Conservation (phyloP, 441 rosid species). For the Oxalis stricta region DNA sequence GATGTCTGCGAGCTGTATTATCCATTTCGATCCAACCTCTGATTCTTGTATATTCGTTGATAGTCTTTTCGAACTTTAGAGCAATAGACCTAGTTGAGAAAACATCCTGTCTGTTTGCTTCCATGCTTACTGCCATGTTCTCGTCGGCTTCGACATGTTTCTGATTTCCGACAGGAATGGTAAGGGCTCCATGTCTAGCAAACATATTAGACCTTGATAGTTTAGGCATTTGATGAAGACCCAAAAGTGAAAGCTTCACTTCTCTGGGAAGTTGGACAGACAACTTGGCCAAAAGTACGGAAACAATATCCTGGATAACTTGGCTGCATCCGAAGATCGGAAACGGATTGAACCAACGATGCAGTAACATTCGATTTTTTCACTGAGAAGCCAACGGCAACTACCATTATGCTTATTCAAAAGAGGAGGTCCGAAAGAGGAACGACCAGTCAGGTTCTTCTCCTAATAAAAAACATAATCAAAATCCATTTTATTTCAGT, state of each 20-base stretch:
- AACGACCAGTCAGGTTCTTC: slow-evolving; percentile 44
- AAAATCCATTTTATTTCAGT: not conserved
- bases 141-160: slow-evolving; percentile 14
- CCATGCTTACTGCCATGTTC: slow-evolving; percentile 12
- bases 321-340: slow-evolving; percentile 21
- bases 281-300: slow-evolving; percentile 60
- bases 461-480: slow-evolving; percentile 23
- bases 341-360: slow-evolving; percentile 50
- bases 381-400: slow-evolving; percentile 42
- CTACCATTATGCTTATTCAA: slow-evolving; percentile 41
- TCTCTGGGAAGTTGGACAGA: slow-evolving; percentile 42
- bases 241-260: slow-evolving; percentile 43
- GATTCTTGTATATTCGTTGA: slow-evolving; percentile 43
- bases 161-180: slow-evolving; percentile 34
- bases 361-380: slow-evolving; percentile 46
- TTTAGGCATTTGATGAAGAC: slow-evolving; percentile 36
- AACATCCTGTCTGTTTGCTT: slow-evolving; percentile 9
- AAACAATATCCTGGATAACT: slow-evolving; percentile 22
- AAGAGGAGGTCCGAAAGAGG: slow-evolving; percentile 56
- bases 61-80: slow-evolving; percentile 45
- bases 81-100: slow-evolving; percentile 31
- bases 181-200: slow-evolving; percentile 29
- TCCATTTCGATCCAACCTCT: slow-evolving; percentile 72
- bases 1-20: slow-evolving; percentile 21
- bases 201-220: slow-evolving; percentile 15